Evolutionary conservation across 495 filamentous ascomycete genomes (phyloP), one percentile per base, ranked within the genome.

Genomic region (Podospora bellae-mahoneyi): DNA sequence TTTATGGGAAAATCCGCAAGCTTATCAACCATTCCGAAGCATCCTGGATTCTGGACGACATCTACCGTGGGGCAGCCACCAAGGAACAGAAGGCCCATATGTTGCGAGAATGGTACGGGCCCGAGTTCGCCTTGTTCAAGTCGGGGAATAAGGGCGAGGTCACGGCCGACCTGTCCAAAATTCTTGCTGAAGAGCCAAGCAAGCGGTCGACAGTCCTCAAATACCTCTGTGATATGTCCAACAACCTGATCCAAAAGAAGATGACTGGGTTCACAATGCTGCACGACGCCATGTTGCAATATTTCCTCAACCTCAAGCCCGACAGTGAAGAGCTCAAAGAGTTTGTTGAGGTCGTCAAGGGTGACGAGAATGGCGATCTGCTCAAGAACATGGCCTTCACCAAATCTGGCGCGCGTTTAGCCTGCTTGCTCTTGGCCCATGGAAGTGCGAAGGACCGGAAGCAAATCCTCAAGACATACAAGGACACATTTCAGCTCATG

Each of bases 201-300:
- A 98, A 97, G 83, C 87, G 92, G 23, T 83, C 84, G 5, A 88
- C 93, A 0, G 92, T 96, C 60, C 91, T 97, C 90, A 88, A 88
- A 71, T 89, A 90, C 74, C 83, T 97, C 48, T 85, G 88, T 69
- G 90, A 94, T 69, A 83, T 97, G 72, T 92, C 94, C 80, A 96
- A 97, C 77, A 86, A 89, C 66, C 86, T 98, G 26, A 84, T 97
- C 64, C 93, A 97, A 81, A 99, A 99, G 85, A 93, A 96, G 80
- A 87, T 92, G 72, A 94, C 93, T 16, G 93, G 91, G 6, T 99
- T 98, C 78, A 96, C 93, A 1, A 94, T 98, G 83, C 85, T 98
- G 5, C 96, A 99, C 77, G 94, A 96, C 70, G 96, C 95, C 23
- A 96, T 98, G 94, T 86, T 97, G 60, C 93, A 99, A 75, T 98